phyloP scores from a whole-genome alignment of 1,284 basidiomycete genomes.

The Pascua guehoae region DNA sequence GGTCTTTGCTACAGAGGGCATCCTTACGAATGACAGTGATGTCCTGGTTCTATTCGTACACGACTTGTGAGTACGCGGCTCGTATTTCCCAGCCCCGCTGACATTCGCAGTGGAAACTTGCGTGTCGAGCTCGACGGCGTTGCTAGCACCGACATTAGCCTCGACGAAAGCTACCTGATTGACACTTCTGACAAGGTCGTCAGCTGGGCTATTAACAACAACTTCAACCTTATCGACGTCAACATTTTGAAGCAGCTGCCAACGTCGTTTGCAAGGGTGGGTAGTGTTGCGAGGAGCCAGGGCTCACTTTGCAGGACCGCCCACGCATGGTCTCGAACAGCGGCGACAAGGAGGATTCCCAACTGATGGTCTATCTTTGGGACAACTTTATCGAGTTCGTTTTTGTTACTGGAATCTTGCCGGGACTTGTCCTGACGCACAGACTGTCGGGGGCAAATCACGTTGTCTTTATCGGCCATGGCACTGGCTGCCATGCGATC shows the following conservation, averaged over 20 bases:
- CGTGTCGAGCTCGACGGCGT: slow-evolving; percentile 71
- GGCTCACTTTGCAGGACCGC: slow-evolving; percentile 14
- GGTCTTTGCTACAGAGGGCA: slow-evolving; percentile 63
- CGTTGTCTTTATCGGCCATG: slow-evolving; percentile 81
- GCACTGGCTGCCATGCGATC: slow-evolving; percentile 70
- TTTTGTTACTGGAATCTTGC: no score
- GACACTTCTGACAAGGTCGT: slow-evolving; percentile 79
- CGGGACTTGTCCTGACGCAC: neutral
- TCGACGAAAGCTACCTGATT: slow-evolving; percentile 77
- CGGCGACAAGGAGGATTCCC: slow-evolving; percentile 39
- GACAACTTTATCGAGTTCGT: slow-evolving; percentile 86
- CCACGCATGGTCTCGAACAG: slow-evolving; percentile 29
- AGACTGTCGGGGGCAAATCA: slow-evolving; percentile 68
- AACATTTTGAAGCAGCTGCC: slow-evolving; percentile 73
- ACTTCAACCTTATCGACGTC: slow-evolving; percentile 77
- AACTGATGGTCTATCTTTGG: slow-evolving; percentile 81
- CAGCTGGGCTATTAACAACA: slow-evolving; percentile 62
- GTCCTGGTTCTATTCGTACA: slow-evolving; percentile 74
- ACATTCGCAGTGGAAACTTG: slow-evolving; percentile 60
- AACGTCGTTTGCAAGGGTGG: slow-evolving; percentile 27
- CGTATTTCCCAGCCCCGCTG: no score
- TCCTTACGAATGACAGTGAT: slow-evolving; percentile 57
- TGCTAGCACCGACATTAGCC: slow-evolving; percentile 65
- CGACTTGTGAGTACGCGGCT: slow-evolving; percentile 57
- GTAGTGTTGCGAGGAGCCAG: neutral